Base-by-base conservation (phyloP, 768 basidiomycete species). In the Chalciporus chontae region DNA sequence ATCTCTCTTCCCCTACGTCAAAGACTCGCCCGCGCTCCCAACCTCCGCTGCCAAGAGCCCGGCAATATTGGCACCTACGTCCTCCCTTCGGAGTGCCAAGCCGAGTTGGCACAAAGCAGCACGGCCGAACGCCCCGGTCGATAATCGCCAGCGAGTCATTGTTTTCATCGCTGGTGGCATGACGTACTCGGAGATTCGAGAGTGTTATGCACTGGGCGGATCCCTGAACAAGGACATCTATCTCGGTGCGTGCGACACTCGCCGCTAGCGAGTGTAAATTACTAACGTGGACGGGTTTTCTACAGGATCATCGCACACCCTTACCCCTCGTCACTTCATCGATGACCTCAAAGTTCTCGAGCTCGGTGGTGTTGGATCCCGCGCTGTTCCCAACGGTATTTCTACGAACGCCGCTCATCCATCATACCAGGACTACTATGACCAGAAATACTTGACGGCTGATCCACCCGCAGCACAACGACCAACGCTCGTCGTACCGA, bases 131-230 rank as follows among this genome's bases (percentile, higher is more conserved):
- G 63, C 72, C 18, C 60, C 71, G 27, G 78, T 66, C 70, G 73
- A 85, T 31, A 75, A 78, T 44, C 78, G 82, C 51, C 87, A 91
- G 67, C 79, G 95, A 24, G 61, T 96, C 13, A 76, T 99, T 31
- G 80, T 97, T 15, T 98, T 98, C 68, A 76, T 97, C 19, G 89
- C 90, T 13, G 96, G 96, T 31, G 96, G 96, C 2, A 85, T 94
- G 79, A 94, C 96, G 2, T 94, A 93, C 65, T 95, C 94, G 0
- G 96, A 99, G 69, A 86, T 94, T 69, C 78, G 95, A 52, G 83
- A 93, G 60, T 85, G 82, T 40, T 98, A 97, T 63, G 76, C 84
- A 43, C 74, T 95, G 14, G 87, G 91, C 3, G 75, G 73, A 41
- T 65, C 80, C 2, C 65, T 91, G 45, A 86, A 87, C 60, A 93